Conservation (phyloP, 2,329 filamentous ascomycete genomes). For the Phialophora chinensis region DNA sequence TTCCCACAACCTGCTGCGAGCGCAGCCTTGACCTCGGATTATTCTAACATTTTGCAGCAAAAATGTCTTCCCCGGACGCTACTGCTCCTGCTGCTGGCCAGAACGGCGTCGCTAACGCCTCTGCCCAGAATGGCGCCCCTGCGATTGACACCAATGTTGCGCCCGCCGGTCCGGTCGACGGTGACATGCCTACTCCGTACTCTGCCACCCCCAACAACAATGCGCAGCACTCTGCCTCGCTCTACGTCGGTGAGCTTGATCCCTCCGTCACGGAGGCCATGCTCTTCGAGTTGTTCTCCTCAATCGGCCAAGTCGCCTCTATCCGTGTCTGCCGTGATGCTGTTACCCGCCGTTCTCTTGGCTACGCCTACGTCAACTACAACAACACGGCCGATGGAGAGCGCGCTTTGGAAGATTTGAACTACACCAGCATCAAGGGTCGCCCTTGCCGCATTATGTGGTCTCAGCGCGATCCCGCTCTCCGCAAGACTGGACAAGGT, state of each 20-base stretch:
- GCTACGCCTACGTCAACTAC: constrained; percentile 99
- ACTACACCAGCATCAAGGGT: constrained; percentile 99
- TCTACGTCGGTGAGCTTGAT: constrained; percentile 99
- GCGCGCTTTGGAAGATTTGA: constrained; percentile 97
- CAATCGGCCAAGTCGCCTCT: constrained; percentile 97
- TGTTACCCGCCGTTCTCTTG: constrained; percentile 96
- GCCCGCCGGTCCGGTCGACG: constrained; percentile 51
- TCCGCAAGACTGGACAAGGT: constrained; percentile 98
- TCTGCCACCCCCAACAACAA: constrained; percentile 71
- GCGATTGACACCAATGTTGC: constrained; percentile 75
- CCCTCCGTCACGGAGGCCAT: constrained; percentile 98
- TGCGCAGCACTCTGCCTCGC: constrained; percentile 92
- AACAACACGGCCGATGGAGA: constrained; percentile 96
- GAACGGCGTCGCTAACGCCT: constrained; percentile 60
- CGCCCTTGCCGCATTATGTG: constrained; percentile 99
- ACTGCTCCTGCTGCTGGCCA: constrained; percentile 72
- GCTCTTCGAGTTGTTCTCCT: constrained; percentile 99
- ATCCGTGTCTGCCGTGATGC: constrained; percentile 99
- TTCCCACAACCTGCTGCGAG: not conserved
- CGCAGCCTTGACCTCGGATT: not conserved
- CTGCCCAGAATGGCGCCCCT: constrained; percentile 53
- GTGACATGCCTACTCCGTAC: constrained; percentile 62
- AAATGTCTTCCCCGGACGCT: constrained; percentile 79
- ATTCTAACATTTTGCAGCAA: constrained; percentile 59
- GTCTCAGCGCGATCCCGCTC: constrained; percentile 98